Evolutionary conservation across 148 eudicot genomes (phyloP).

Genomic region (Oxyria digyna): DNA sequence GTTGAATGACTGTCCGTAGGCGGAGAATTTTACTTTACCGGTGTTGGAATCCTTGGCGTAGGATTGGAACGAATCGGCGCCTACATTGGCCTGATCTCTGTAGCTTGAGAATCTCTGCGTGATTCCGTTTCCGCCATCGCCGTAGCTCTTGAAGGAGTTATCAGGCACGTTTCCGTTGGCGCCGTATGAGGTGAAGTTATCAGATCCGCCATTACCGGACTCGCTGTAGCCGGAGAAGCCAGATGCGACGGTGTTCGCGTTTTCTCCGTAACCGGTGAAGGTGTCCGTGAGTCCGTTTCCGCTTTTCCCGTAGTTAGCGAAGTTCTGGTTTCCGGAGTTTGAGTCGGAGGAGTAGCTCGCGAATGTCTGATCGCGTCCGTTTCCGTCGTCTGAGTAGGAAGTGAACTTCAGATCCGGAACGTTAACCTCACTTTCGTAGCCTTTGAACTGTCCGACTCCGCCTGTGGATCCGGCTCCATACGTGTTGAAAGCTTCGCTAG

Average conservation of each 20-base stretch:
- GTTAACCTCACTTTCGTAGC: constrained; percentile 28
- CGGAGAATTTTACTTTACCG: constrained; percentile 24
- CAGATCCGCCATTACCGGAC: constrained; percentile 24
- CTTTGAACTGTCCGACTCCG: constrained; percentile 36
- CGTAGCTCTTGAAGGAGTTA: constrained; percentile 41
- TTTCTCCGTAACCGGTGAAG: constrained; percentile 27
- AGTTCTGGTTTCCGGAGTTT: constrained; percentile 38
- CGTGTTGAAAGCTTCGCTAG: constrained; percentile 34
- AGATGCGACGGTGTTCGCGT: constrained; percentile 34
- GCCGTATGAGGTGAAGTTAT: constrained; percentile 41
- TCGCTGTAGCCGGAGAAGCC: constrained; percentile 30
- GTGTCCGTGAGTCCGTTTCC: constrained; percentile 28
- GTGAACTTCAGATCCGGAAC: constrained; percentile 41
- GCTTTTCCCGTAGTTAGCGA: constrained; percentile 42
- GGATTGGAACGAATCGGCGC: constrained; percentile 31
- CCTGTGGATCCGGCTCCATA: constrained; percentile 53
- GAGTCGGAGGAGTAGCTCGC: constrained; percentile 18
- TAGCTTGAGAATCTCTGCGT: constrained; percentile 32
- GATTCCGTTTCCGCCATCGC: constrained; percentile 29
- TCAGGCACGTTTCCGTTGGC: constrained; percentile 30
- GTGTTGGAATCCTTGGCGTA: constrained; percentile 41
- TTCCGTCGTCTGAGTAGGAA: constrained; percentile 37
- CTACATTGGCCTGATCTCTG: constrained; percentile 40
- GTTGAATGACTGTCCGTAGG: constrained; percentile 39
- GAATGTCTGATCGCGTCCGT: constrained; percentile 13